Conservation (phyloP, 345 rosid species). For the Citropsis articulata region DNA sequence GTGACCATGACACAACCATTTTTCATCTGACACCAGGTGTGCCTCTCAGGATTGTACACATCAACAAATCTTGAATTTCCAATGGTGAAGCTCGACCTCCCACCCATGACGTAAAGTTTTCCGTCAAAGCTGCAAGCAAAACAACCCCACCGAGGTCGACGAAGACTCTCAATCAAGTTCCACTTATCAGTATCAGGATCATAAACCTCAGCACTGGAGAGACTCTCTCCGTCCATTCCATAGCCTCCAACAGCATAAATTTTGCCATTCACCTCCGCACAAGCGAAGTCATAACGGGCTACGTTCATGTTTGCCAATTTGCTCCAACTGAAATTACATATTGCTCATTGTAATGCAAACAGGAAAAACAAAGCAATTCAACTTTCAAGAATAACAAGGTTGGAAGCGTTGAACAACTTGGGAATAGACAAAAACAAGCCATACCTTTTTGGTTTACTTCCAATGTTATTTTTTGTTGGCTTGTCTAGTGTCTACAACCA, state of each 20-base stretch:
- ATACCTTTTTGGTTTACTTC: neutral
- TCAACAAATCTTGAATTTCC: constrained; percentile 78
- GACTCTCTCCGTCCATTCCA: constrained; percentile 63
- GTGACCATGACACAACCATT: constrained; percentile 95
- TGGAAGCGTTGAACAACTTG: neutral
- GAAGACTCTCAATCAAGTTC: constrained; percentile 64
- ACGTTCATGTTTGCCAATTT: constrained; percentile 64
- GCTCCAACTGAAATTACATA: constrained; percentile 67
- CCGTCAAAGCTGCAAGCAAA: constrained; percentile 77
- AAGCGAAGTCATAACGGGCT: constrained; percentile 85
- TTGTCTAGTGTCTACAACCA: neutral
- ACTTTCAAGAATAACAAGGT: neutral
- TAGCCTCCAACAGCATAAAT: constrained; percentile 86
- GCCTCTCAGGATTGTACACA: constrained; percentile 62
- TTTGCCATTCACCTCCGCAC: constrained; percentile 80
- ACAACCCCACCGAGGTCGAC: constrained; percentile 86
- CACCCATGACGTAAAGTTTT: constrained; percentile 88
- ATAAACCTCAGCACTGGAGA: constrained; percentile 75
- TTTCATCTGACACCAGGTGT: constrained; percentile 74
- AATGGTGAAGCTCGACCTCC: constrained; percentile 90
- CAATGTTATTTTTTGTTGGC: neutral
- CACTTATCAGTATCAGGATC: constrained; percentile 61
- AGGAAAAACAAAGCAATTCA: neutral
- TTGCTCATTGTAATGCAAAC: constrained; percentile 2
- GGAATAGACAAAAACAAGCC: neutral